Conservation (phyloP, 208 protist genomes). For the Herpetomonas tarakana region DNA sequence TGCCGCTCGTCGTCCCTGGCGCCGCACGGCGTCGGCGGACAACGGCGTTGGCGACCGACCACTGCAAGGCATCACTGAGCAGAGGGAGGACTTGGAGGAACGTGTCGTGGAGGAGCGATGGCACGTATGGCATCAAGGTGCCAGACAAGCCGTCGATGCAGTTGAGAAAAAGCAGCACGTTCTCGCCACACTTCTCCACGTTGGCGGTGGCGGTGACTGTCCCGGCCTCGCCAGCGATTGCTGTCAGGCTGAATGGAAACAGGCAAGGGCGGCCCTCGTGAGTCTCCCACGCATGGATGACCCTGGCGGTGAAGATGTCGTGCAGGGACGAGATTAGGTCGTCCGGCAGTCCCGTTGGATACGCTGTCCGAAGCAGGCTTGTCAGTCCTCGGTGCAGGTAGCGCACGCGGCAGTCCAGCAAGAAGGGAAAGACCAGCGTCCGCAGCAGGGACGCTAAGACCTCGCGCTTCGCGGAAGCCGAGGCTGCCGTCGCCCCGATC, state of each 20-base stretch:
- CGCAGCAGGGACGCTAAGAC: conserved; percentile 33
- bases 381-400: conserved; percentile 83
- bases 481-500: conserved; percentile 8
- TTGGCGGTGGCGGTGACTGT: neutral
- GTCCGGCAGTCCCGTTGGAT: conserved; percentile 12
- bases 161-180: conserved; percentile 48
- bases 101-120: neutral
- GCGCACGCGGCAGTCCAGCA: conserved; percentile 76
- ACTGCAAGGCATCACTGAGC: conserved; percentile 62
- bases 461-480: conserved; percentile 12
- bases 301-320: neutral
- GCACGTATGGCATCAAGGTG: conserved; percentile 19
- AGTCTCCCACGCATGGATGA: neutral
- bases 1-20: neutral
- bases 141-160: conserved; percentile 36
- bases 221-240: too few species aligned
- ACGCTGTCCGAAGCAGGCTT: conserved; percentile 53
- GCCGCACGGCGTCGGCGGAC: conserved; percentile 6
- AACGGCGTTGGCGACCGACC: conserved; percentile 62
- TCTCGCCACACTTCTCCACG: conserved; percentile 17
- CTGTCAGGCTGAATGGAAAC: neutral
- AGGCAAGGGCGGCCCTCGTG: conserved; percentile 4
- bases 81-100: conserved; percentile 77
- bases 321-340: neutral
- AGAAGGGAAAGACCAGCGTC: conserved; percentile 60